phyloP scores from a whole-genome alignment of 1,139 yeast genomes.

The Saccharomyces pastorianus region DNA sequence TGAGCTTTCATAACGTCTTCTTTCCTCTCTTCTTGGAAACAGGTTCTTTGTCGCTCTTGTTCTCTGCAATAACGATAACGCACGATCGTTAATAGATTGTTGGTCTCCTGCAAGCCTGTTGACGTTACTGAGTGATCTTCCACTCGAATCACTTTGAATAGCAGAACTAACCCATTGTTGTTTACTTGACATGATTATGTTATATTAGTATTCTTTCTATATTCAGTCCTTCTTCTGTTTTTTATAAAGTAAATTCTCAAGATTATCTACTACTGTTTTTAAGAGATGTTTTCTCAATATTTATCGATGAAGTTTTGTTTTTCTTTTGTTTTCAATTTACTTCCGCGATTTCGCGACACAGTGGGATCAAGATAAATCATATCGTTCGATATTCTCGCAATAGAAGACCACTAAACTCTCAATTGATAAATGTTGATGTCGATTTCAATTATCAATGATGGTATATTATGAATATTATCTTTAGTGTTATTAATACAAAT shows the following conservation, averaged over 20 bases:
- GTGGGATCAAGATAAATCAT: background rate
- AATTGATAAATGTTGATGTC: background rate
- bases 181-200: background rate
- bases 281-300: background rate
- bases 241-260: background rate
- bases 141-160: background rate
- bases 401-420: background rate
- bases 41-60: slow-evolving; percentile 26
- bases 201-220: background rate
- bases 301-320: background rate
- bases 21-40: slow-evolving; percentile 17
- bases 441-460: background rate
- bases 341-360: background rate
- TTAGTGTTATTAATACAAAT: background rate
- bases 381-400: background rate
- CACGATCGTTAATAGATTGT: slow-evolving; percentile 26
- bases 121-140: slow-evolving; percentile 6
- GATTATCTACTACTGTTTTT: background rate
- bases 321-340: background rate
- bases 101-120: slow-evolving; percentile 15
- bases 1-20: slow-evolving; percentile 15
- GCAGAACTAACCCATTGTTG: background rate
- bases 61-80: slow-evolving; percentile 24
- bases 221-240: background rate
- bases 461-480: background rate